Evolutionary conservation across 352 stramenopile genomes (phyloP).

Genomic region (Pseudoperonospora humuli): DNA sequence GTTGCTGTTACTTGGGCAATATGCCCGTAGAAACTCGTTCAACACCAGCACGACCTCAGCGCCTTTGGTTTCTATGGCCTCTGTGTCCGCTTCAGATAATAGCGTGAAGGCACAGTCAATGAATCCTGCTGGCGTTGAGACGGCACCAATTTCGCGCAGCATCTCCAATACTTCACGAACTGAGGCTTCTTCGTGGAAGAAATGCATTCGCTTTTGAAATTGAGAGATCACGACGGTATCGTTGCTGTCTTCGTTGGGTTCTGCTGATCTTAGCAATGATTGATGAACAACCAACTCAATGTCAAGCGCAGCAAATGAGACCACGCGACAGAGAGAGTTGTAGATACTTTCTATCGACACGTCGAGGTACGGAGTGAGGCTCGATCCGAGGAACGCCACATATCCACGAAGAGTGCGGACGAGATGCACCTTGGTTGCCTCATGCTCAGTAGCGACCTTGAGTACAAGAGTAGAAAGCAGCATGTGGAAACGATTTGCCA

Average conservation of each 20-base stretch:
- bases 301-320: constrained; percentile 62
- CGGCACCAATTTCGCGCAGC: constrained; percentile 36
- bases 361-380: constrained; percentile 42
- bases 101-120: constrained; percentile 59
- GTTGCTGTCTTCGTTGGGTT: constrained; percentile 1
- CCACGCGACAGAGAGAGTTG: constrained; percentile 34
- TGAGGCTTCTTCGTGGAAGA: constrained; percentile 67
- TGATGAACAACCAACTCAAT: constrained; percentile 67
- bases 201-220: constrained; percentile 69
- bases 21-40: constrained; percentile 48
- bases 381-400: constrained; percentile 34
- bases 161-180: constrained; percentile 38
- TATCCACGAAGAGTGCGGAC: constrained; percentile 73
- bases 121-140: constrained; percentile 47
- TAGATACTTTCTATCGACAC: constrained; percentile 41
- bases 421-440: constrained; percentile 42
- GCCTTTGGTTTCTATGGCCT: constrained; percentile 1
- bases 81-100: constrained; percentile 15
- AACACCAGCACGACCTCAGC: constrained; percentile 53
- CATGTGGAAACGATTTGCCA: constrained; percentile 61
- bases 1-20: constrained; percentile 8
- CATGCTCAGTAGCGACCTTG: constrained; percentile 51
- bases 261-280: constrained; percentile 9
- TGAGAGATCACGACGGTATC: constrained; percentile 41
- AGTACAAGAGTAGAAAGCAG: constrained; percentile 62